Evolutionary conservation across 768 basidiomycete genomes (phyloP).

Genomic region (Termitomyces sp.): DNA sequence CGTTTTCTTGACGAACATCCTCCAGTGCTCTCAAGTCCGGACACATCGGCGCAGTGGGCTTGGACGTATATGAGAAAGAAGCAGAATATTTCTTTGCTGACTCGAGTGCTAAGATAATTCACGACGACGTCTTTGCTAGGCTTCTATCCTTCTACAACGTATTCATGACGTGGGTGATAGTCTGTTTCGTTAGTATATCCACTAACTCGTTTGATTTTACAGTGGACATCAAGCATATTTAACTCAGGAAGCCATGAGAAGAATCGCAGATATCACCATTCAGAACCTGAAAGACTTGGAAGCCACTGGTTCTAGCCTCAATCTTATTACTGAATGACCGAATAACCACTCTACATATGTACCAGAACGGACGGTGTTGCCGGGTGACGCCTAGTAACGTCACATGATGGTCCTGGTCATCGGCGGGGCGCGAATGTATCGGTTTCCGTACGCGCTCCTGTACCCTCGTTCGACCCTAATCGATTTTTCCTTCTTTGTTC

Average conservation of each 20-base stretch:
- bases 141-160: conserved; percentile 44
- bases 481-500: no score
- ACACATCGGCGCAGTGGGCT: conserved; percentile 38
- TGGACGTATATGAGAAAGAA: conserved; percentile 42
- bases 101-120: conserved; percentile 39
- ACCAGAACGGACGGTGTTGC: no score
- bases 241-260: conserved; percentile 35
- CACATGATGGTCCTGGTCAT: no score
- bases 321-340: conserved; percentile 14
- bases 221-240: conserved; percentile 44
- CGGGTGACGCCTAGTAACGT: no score
- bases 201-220: background rate
- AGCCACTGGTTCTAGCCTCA: conserved; percentile 26
- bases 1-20: background rate
- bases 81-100: conserved; percentile 40
- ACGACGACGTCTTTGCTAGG: conserved; percentile 41
- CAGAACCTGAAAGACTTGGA: conserved; percentile 31
- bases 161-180: conserved; percentile 34
- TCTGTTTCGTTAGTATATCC: background rate
- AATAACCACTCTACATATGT: no score
- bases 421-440: no score
- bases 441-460: no score
- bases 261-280: conserved; percentile 38
- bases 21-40: conserved; percentile 34
- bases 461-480: no score